Evolutionary conservation across 2,329 filamentous ascomycete species (phyloP).

Genomic region (Alternaria hordeiaustralica): DNA sequence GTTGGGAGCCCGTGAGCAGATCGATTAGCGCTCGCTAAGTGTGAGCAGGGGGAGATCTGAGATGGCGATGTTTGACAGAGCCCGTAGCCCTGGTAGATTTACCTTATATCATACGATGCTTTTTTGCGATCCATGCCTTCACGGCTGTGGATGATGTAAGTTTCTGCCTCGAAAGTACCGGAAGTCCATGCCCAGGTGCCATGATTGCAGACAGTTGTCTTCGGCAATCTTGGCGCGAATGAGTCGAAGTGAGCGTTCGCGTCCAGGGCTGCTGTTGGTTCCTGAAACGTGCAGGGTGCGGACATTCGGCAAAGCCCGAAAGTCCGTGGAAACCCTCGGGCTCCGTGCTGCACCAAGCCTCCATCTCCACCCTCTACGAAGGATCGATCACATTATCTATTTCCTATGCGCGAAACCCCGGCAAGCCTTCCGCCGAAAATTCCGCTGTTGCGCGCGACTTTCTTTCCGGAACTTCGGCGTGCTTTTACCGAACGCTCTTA

Average conservation of each 20-base stretch:
- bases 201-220: neutral
- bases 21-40: neutral
- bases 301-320: neutral
- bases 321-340: neutral
- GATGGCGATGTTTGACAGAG: neutral
- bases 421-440: neutral
- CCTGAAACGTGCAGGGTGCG: neutral
- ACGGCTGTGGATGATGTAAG: neutral
- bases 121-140: neutral
- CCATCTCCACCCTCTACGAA: neutral
- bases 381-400: neutral
- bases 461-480: neutral
- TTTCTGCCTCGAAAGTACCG: neutral
- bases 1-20: neutral
- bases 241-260: neutral
- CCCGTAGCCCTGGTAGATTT: neutral
- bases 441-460: neutral
- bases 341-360: neutral
- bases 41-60: neutral
- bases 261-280: neutral
- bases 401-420: neutral
- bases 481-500: neutral
- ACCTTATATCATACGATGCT: neutral
- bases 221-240: neutral
- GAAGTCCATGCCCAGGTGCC: neutral